These are phyloP conservation scores for Lepiota brunneoincarnata DNA, from an alignment of 768 basidiomycete species.

Conservation along the genomic window DNA sequence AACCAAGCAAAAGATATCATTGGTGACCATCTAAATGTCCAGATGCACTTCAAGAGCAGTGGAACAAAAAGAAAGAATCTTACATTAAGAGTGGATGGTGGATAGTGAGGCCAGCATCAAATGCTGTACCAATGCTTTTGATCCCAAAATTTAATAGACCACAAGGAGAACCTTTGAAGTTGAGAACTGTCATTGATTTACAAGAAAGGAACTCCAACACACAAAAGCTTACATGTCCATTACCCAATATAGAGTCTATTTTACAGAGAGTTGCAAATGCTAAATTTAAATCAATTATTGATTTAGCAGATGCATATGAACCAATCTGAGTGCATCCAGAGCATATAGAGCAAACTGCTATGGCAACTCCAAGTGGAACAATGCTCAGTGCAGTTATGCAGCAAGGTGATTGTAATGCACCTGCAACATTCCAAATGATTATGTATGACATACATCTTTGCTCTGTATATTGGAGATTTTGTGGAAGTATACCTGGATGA, in stretches of 20 bases:
- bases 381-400: conserved; percentile 37
- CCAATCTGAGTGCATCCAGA: conserved; percentile 26
- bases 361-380: conserved; percentile 36
- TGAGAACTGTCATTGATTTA: conserved; percentile 28
- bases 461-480: conserved; percentile 28
- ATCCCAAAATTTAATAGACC: conserved; percentile 19
- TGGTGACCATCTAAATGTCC: conserved; percentile 34
- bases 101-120: conserved; percentile 28
- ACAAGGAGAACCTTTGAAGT: conserved; percentile 5
- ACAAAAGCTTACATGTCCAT: conserved; percentile 1
- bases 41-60: conserved; percentile 25
- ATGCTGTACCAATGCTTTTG: conserved; percentile 30
- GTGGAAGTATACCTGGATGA: conserved; percentile 26
- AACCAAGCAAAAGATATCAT: too few relatives aligned
- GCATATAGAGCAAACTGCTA: conserved; percentile 19
- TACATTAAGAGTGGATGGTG: conserved; percentile 24
- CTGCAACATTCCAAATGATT: conserved; percentile 38
- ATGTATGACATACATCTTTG: conserved; percentile 41
- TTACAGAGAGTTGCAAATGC: conserved; percentile 16
- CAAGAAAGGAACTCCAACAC: conserved; percentile 28
- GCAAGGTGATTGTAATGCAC: conserved; percentile 27
- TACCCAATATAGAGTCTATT: conserved; percentile 21
- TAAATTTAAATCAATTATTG: conserved; percentile 25
- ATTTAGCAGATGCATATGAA: conserved; percentile 34
- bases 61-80: conserved; percentile 22